Evolutionary conservation across 192 early-diverging fungal species (phyloP).

Genomic region (Backusella psychrophila): DNA sequence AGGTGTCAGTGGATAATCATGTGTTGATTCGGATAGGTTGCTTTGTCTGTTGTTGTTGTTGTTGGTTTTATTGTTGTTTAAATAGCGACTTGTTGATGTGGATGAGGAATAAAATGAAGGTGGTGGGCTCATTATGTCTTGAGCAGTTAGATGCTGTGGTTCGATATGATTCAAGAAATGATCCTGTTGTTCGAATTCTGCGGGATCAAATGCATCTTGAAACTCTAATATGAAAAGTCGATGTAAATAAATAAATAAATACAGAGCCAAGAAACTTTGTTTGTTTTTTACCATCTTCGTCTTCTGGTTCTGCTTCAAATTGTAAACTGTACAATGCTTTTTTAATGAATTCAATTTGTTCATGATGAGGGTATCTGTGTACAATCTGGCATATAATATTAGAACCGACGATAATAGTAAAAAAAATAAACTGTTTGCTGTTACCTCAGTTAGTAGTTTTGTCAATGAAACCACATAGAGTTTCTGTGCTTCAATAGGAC

Average conservation of each 20-base stretch:
- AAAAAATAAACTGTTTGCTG: neutral
- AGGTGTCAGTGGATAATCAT: conserved; percentile 26
- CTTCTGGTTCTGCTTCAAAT: conserved; percentile 4
- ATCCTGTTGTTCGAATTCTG: neutral
- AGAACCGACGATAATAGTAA: neutral
- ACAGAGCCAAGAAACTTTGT: neutral
- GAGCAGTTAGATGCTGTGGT: neutral
- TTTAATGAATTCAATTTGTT: conserved; percentile 9
- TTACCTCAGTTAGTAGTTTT: conserved; percentile 22
- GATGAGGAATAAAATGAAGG: neutral
- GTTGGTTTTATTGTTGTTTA: neutral
- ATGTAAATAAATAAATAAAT: neutral
- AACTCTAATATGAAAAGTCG: neutral
- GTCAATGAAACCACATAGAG: conserved; percentile 29
- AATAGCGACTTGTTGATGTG: neutral
- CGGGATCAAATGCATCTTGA: conserved; percentile 9
- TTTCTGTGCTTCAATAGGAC: conserved; percentile 24
- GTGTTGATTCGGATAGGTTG: neutral
- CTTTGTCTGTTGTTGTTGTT: conserved; percentile 2
- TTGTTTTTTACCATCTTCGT: conserved; percentile 5
- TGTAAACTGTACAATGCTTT: conserved; percentile 11
- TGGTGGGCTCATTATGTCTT: neutral
- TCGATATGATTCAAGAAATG: conserved; percentile 1
- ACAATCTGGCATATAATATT: conserved; percentile 2
- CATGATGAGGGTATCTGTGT: conserved; percentile 9